Evolutionary conservation across 139 green algal genomes (phyloP).

Genomic region (Chlamydomonas sp.): DNA sequence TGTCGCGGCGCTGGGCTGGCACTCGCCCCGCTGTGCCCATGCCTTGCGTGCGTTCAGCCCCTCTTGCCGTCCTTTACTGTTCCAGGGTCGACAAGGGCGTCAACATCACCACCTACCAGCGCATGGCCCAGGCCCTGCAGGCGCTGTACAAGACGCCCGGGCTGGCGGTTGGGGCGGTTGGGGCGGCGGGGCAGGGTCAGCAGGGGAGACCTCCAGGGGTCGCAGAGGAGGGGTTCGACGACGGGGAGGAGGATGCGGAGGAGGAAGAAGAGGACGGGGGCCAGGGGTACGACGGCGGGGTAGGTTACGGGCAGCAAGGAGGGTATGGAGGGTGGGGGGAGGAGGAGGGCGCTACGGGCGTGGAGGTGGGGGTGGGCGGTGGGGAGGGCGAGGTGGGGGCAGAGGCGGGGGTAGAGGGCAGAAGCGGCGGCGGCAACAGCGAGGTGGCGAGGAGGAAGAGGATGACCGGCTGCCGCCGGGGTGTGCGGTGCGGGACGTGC

Average conservation of each 20-base stretch:
- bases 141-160: slow-evolving; percentile 40
- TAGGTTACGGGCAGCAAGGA: neutral
- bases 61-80: neutral
- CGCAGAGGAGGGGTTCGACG: slow-evolving; percentile 2
- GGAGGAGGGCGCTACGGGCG: neutral
- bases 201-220: neutral
- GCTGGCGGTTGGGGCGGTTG: neutral
- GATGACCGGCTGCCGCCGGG: slow-evolving; percentile 34
- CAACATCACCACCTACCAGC: slow-evolving; percentile 50
- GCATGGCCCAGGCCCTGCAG: slow-evolving; percentile 42
- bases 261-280: neutral
- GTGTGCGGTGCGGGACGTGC: slow-evolving; percentile 7
- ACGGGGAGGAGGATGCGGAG: neutral
- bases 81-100: slow-evolving; percentile 53
- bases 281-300: neutral
- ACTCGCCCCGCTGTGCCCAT: neutral
- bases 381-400: neutral
- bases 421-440: slow-evolving; percentile 6
- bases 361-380: neutral
- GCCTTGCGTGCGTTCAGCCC: neutral
- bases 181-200: neutral
- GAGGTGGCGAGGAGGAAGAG: slow-evolving; percentile 24
- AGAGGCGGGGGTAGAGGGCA: neutral
- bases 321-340: neutral
- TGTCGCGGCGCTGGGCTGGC: too few relatives aligned